Evolutionary conservation across 2,329 filamentous ascomycete species (phyloP).

Genomic region (Teratosphaeriaceae sp.): DNA sequence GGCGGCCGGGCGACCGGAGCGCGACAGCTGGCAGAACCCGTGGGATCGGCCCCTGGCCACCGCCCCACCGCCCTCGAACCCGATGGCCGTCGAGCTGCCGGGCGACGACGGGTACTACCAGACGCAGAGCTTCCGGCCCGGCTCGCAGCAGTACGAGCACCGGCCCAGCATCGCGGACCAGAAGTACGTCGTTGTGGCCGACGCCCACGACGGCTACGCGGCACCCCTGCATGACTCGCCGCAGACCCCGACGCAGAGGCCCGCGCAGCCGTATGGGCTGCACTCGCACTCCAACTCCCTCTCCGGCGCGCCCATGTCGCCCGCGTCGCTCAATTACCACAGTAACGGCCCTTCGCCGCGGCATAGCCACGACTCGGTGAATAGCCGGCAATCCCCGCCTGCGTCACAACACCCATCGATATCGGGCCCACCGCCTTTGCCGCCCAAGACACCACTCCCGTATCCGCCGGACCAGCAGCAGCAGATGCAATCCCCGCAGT

Average conservation of each 20-base stretch:
- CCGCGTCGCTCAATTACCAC: constrained; percentile 8
- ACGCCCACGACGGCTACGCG: constrained; percentile 35
- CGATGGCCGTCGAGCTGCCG: constrained; percentile 29
- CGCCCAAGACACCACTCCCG: constrained; percentile 25
- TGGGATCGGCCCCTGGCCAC: constrained; percentile 25
- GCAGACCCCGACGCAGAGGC: constrained; percentile 3
- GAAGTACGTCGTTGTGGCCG: constrained; percentile 5
- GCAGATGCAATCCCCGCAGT: constrained; percentile 4
- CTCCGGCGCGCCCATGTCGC: constrained; percentile 1
- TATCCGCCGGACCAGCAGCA: constrained; percentile 14
- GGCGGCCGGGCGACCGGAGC: constrained; percentile 22
- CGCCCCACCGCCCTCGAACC: constrained; percentile 35
- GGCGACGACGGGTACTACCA: constrained; percentile 21
- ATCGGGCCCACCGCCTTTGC: constrained; percentile 15
- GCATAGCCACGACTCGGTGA: constrained; percentile 16
- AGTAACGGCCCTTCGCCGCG: constrained; percentile 9
- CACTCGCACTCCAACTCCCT: constrained; percentile 47
- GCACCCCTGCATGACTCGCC: constrained; percentile 3
- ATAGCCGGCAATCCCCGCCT: constrained; percentile 5
- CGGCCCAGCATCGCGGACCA: constrained; percentile 29
- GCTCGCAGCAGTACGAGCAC: constrained; percentile 52
- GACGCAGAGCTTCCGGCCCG: constrained; percentile 25
- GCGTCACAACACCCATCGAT: constrained; percentile 2
- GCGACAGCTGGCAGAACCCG: constrained; percentile 24
- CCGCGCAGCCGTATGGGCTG: constrained; percentile 1